Conservation (phyloP, 2,329 filamentous ascomycete species). For the Akanthomyces lecanii region DNA sequence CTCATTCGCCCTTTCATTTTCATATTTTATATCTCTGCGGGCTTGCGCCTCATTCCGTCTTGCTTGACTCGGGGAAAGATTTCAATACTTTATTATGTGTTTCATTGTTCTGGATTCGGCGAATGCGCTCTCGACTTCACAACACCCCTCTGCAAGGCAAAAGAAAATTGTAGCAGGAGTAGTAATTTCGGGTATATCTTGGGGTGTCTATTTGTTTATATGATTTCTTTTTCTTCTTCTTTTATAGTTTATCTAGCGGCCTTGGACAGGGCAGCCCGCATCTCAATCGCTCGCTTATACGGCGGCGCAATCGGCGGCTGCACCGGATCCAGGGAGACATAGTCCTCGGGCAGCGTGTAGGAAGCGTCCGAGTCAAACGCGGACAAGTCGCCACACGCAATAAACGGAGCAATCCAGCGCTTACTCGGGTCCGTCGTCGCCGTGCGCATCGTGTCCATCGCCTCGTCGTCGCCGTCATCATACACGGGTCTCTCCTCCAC, state of each 20-base stretch:
- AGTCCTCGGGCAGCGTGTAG: constrained; percentile 80
- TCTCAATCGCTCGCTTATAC: constrained; percentile 85
- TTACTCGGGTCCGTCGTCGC: constrained; percentile 33
- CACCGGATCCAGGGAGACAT: constrained; percentile 83
- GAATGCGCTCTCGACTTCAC: background rate
- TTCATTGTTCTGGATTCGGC: background rate
- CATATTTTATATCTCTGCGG: background rate
- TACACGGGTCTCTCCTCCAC: constrained; percentile 47
- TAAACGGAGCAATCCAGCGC: constrained; percentile 89
- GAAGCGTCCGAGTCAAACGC: constrained; percentile 95
- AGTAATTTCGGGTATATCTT: background rate
- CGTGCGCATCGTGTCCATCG: constrained; percentile 22
- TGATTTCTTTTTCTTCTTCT: background rate
- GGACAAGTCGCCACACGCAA: constrained; percentile 94
- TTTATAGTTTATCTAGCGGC: constrained; percentile 23
- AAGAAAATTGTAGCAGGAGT: background rate
- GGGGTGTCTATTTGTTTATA: background rate
- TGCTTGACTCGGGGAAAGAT: background rate
- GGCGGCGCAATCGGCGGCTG: constrained; percentile 95
- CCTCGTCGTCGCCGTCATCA: constrained; percentile 40
- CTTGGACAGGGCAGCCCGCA: constrained; percentile 41
- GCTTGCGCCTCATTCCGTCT: background rate
- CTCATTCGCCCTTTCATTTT: background rate
- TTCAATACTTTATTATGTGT: background rate
- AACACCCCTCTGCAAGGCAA: background rate